phyloP scores from a whole-genome alignment of 176 grass and related monocot species.

The Poa pratensis region DNA sequence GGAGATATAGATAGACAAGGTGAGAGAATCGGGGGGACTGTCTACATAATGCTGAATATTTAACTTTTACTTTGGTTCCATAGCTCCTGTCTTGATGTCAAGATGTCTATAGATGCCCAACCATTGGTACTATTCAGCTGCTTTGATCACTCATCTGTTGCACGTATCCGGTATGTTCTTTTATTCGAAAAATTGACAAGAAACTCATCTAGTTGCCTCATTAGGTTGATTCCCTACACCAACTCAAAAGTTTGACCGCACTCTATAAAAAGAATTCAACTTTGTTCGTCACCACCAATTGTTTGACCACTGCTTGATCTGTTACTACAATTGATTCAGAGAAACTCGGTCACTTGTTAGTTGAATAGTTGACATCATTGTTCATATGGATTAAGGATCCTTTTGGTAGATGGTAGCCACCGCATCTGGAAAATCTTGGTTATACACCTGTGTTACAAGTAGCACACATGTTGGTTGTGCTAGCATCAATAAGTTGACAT shows the following conservation, averaged over 20 bases:
- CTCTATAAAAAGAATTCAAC: not conserved
- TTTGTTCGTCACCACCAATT: not conserved
- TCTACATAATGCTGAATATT: not conserved
- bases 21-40: slow-evolving; percentile 41
- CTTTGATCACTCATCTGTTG: not conserved
- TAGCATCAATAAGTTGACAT: slow-evolving; percentile 22
- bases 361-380: not conserved
- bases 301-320: not conserved
- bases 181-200: not conserved
- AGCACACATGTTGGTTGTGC: slow-evolving; percentile 26
- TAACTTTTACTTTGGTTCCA: not conserved
- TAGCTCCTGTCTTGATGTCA: slow-evolving; percentile 2
- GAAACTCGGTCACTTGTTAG: not conserved
- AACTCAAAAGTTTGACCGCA: not conserved
- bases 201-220: not conserved
- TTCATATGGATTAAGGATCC: not conserved
- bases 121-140: not conserved
- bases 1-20: not conserved
- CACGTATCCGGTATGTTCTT: not conserved
- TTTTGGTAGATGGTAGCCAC: not conserved
- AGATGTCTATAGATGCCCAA: slow-evolving; percentile 21
- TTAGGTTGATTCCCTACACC: not conserved
- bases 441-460: not conserved
- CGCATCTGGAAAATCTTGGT: not conserved
- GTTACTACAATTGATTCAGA: not conserved